phyloP scores from a whole-genome alignment of 2,329 filamentous ascomycete genomes.

The Penicillium sp. region DNA sequence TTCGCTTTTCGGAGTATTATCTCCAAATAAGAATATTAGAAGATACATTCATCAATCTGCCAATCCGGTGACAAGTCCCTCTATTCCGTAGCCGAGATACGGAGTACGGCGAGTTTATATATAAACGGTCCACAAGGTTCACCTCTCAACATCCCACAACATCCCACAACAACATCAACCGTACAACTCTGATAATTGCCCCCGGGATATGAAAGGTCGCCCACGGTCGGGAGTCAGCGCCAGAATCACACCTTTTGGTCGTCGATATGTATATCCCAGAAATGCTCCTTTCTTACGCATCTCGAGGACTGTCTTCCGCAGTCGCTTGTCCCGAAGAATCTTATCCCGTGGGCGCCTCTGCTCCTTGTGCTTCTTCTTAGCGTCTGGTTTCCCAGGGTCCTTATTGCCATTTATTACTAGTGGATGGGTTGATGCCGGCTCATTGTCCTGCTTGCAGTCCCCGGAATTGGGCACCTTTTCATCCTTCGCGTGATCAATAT shows the following conservation, averaged over 20 bases:
- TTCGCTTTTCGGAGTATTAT: background rate
- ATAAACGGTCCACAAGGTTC: too few relatives aligned
- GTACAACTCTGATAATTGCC: slow-evolving; percentile 33
- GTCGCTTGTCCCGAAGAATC: slow-evolving; percentile 73
- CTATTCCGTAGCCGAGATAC: background rate
- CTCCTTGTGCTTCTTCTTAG: slow-evolving; percentile 61
- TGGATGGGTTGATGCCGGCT: slow-evolving; percentile 27
- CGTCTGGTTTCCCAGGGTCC: slow-evolving; percentile 40
- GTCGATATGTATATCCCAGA: slow-evolving; percentile 83
- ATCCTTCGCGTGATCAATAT: slow-evolving; percentile 16
- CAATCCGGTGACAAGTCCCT: background rate
- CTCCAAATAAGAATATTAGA: slow-evolving; percentile 15
- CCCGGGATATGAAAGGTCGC: slow-evolving; percentile 30
- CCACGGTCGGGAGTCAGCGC: slow-evolving; percentile 42
- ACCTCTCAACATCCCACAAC: too few relatives aligned
- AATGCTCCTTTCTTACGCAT: slow-evolving; percentile 84
- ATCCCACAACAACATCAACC: slow-evolving; percentile 15
- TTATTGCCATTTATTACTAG: slow-evolving; percentile 41
- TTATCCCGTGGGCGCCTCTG: slow-evolving; percentile 83
- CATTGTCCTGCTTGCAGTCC: background rate
- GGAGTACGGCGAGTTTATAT: too few relatives aligned
- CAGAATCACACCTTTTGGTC: slow-evolving; percentile 43
- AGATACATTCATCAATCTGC: background rate
- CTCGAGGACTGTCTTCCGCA: slow-evolving; percentile 72
- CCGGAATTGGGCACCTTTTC: slow-evolving; percentile 3